Evolutionary conservation across 2,329 filamentous ascomycete species (phyloP), one percentile per base, ranked within the genome.

Genomic region (Monosporascus sp.): DNA sequence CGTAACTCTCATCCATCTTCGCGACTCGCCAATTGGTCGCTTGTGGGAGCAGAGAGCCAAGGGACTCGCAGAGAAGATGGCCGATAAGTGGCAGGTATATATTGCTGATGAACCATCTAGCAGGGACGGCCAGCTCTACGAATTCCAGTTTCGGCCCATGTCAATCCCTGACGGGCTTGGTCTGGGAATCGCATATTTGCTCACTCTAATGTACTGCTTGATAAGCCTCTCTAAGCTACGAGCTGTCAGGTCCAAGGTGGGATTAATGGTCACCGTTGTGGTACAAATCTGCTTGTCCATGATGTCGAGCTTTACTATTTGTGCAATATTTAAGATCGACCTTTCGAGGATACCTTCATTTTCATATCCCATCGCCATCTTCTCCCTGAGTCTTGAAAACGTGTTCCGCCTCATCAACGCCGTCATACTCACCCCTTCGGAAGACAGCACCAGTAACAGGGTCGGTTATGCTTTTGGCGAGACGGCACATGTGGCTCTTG

Each of bases 351-450:
- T 93, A 49, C 89, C 89, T 3, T 79, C 85, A 55, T 86, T 86
- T 50, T 83, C 83, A 37, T 93, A 91, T 65, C 89, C 89, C 0
- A 78, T 90, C 9, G 86, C 90, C n/a, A 81, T 92, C 8, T 77
- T 91, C 39, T 81, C 85, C 39, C 86, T 90, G 72, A 90, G 89
- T 49, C 73, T 92, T 35, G 88, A 91, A 62, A 91, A 92, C 61
- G 88, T 89, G 57, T 87, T 91, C 63, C 79, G 88, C 18, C 74
- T 92, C 37, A 89, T 92, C 67, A 90, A 91, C 63, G 84, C 86
- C 7, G 86, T 92, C 39, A 83, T 92, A 36, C 75, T 85, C 52
- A 90, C 87, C 1, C 85, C 87, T 0, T 76, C 85, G 0, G 83
- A 89, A 58, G 80, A 87, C 66, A 82, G 77, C 54, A 88, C 87